Conservation (phyloP, 2,329 filamentous ascomycete species). For the Sarocladium oryzae region DNA sequence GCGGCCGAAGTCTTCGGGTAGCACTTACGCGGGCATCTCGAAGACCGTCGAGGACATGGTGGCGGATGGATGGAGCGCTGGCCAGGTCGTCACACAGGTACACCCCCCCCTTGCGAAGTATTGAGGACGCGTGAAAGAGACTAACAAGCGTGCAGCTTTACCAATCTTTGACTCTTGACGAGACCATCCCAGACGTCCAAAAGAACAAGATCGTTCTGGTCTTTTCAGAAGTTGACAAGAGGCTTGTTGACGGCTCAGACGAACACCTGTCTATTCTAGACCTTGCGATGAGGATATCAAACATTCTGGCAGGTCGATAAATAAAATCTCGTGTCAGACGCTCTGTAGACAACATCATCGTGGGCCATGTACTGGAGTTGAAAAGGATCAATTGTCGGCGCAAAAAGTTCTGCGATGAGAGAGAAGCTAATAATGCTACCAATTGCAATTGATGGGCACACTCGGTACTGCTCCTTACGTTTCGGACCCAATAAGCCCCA, state of each 20-base stretch:
- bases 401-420: no score
- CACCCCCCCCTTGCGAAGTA: conserved; percentile 16
- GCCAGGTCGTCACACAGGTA: conserved; percentile 78
- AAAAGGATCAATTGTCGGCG: conserved; percentile 10
- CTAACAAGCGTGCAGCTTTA: conserved; percentile 54
- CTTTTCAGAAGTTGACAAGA: conserved; percentile 93
- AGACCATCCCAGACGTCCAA: conserved; percentile 73
- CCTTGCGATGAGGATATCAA: conserved; percentile 72
- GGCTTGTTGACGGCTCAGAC: conserved; percentile 88
- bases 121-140: not conserved
- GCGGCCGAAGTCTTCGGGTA: conserved; percentile 58
- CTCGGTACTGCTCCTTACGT: conserved; percentile 13
- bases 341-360: not conserved
- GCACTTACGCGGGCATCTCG: conserved; percentile 67
- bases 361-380: conserved; percentile 16
- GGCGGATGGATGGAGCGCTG: conserved; percentile 94
- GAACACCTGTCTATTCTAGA: conserved; percentile 91
- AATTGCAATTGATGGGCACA: not conserved
- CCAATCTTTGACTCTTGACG: conserved; percentile 74
- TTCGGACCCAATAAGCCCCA: conserved; percentile 43
- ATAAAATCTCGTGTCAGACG: conserved; percentile 16
- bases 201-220: conserved; percentile 86
- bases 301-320: conserved; percentile 51
- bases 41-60: conserved; percentile 83
- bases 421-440: not conserved